Evolutionary conservation across 129 eudicot species (phyloP).

Genomic region (Ambrosia trifida): DNA sequence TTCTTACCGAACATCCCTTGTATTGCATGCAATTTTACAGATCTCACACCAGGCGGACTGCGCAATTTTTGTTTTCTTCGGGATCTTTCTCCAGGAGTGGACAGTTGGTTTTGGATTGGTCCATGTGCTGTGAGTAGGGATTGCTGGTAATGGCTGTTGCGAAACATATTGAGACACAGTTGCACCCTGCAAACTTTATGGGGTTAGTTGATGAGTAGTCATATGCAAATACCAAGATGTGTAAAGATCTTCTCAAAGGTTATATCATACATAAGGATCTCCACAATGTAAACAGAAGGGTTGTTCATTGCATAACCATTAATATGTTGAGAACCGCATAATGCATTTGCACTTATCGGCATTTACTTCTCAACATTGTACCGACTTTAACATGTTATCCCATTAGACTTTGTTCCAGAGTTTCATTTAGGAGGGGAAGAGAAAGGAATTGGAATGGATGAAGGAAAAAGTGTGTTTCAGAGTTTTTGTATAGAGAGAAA

Average conservation of each 20-base stretch:
- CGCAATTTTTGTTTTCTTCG: conserved; percentile 50
- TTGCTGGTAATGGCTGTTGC: conserved; percentile 37
- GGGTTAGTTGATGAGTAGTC: not conserved
- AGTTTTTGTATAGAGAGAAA: too few relatives aligned
- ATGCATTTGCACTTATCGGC: too few relatives aligned
- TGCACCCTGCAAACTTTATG: conserved; percentile 33
- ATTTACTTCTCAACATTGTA: too few relatives aligned
- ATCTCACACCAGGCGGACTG: conserved; percentile 75
- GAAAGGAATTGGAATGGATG: too few relatives aligned
- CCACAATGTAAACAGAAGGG: not conserved
- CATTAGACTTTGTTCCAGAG: too few relatives aligned
- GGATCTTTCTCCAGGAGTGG: conserved; percentile 39
- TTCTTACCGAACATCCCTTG: conserved; percentile 68
- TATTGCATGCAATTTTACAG: conserved; percentile 60
- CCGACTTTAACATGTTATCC: too few relatives aligned
- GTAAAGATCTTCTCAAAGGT: conserved; percentile 7
- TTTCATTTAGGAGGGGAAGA: too few relatives aligned
- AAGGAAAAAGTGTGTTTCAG: too few relatives aligned
- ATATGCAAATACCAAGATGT: not conserved
- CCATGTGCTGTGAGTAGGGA: conserved; percentile 19
- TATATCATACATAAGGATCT: not conserved
- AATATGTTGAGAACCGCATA: too few relatives aligned
- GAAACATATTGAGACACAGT: conserved; percentile 35
- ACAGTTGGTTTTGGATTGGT: conserved; percentile 33
- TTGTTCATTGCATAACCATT: too few relatives aligned